phyloP scores from a whole-genome alignment of 2,329 filamentous ascomycete genomes.

The Neopestalotiopsis sp. region DNA sequence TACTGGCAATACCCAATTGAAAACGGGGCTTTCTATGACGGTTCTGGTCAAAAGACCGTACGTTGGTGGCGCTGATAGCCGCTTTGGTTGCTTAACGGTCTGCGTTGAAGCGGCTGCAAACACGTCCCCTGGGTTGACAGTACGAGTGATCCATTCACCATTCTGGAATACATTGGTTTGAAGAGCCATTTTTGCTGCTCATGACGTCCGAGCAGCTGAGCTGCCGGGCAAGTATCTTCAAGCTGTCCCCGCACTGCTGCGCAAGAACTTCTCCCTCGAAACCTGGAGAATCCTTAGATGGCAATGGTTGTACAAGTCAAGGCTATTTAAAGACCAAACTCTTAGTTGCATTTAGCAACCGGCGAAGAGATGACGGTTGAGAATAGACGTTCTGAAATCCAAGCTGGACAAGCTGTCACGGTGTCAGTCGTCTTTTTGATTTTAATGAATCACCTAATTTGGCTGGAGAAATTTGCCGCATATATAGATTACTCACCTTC shows the following conservation, averaged over 20 bases:
- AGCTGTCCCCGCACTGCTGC: not conserved
- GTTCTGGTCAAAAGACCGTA: conserved; percentile 82
- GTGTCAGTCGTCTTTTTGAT: not conserved
- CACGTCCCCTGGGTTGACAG: conserved; percentile 46
- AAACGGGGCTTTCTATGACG: conserved; percentile 75
- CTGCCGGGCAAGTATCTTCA: not conserved
- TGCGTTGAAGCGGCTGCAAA: conserved; percentile 41
- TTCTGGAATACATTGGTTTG: conserved; percentile 60
- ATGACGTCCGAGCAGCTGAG: not conserved
- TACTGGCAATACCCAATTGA: conserved; percentile 81
- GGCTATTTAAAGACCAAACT: not conserved
- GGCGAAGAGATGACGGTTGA: not conserved
- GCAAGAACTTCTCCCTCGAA: not conserved
- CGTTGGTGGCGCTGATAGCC: conserved; percentile 49
- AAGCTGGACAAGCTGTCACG: not conserved
- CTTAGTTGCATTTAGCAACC: not conserved
- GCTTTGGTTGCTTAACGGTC: conserved; percentile 33
- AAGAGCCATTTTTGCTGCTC: conserved; percentile 48
- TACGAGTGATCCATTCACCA: conserved; percentile 64
- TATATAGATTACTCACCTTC: not conserved
- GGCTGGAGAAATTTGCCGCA: not conserved
- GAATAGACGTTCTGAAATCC: not conserved
- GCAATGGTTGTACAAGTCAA: conserved; percentile 25
- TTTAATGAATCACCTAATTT: not conserved
- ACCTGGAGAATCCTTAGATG: conserved; percentile 20